Evolutionary conservation across 345 rosid genomes (phyloP), one percentile per base, ranked within the genome.

Genomic region (Ceriops decandra): DNA sequence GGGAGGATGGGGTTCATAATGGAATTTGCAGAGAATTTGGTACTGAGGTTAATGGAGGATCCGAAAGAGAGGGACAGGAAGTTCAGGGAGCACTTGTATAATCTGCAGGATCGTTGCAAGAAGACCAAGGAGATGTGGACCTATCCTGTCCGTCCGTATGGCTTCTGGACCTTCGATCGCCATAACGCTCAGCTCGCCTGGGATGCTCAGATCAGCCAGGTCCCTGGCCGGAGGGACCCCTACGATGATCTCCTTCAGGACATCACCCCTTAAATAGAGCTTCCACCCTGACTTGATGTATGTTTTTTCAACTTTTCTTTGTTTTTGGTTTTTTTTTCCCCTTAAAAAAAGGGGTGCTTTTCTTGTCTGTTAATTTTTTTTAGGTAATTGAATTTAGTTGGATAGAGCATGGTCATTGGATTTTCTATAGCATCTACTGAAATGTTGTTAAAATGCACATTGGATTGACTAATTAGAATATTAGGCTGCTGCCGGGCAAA

Each of bases 121-220:
- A 95, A 87, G 85, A 87, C 97, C 8, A 95, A 92, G 81, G 98
- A 95, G 87, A 95, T 92, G 98, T 92, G 98, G 98, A 88, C 87
- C 67, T 86, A 70, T 11, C 99, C 99, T 31, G 70, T 95, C 54
- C 96, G 99, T 20, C 99, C 99, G 35, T 92, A 95, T 46, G 99
- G 99, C 3, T 92, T 92, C 71, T 90, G 97, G 98, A 95, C 98
- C 0, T 92, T 95, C 58, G 98, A 92, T 76, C 88, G 98, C 60
- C 97, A 92, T 77, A 95, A 95, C 33, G 80, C 95, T 16, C 99
- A 95, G 81, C 93, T 95, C 51, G 85, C 85, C 49, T 85, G 93
- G 97, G 98, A 91, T 77, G 80, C 98, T 59, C 92, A 95, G 91
- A 95, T 95, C 69, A 92, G 98, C 84, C 97, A 95, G 79, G 99